A percentile compares a stretch with the other conserved stretches of the same genome.
These are phyloP conservation scores for Trichoderma orchidacearum DNA, from an alignment of 495 filamentous ascomycete species.

Conservation along the genomic window DNA sequence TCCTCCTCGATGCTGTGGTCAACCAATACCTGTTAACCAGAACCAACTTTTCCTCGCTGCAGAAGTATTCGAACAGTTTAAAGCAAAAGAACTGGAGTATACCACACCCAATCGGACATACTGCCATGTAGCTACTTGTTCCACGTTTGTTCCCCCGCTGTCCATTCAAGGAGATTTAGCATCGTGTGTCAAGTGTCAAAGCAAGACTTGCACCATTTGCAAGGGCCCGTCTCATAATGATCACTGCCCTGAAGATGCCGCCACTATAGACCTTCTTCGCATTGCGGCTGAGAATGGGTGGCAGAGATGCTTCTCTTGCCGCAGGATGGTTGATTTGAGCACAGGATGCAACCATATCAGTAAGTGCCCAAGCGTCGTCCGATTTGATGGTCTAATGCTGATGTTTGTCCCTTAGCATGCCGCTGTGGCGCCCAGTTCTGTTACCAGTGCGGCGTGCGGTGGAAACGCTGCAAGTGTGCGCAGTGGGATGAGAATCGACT, in stretches of 20 bases:
- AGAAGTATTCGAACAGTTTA: slow-evolving; percentile 16
- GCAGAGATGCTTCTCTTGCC: slow-evolving; percentile 27
- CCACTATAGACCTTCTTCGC: slow-evolving; percentile 16
- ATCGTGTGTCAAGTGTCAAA: slow-evolving; percentile 23
- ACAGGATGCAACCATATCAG: slow-evolving; percentile 35
- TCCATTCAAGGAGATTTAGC: slow-evolving; percentile 21
- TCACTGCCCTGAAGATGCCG: slow-evolving; percentile 29
- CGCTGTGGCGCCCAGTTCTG: slow-evolving; percentile 42
- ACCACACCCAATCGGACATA: slow-evolving; percentile 32
- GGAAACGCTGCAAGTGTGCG: slow-evolving; percentile 37
- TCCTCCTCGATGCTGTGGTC: slow-evolving; percentile 37
- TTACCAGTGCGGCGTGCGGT: slow-evolving; percentile 37
- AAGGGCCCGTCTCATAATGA: slow-evolving; percentile 26
- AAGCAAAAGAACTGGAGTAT: slow-evolving; percentile 30
- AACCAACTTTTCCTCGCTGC: slow-evolving; percentile 16
- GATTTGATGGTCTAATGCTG: neutral
- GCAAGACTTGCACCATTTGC: slow-evolving; percentile 32
- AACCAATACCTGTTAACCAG: slow-evolving; percentile 20
- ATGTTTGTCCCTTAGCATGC: slow-evolving; percentile 16
- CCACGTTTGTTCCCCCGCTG: slow-evolving; percentile 24
- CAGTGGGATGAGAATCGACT: slow-evolving; percentile 25
- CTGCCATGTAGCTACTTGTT: slow-evolving; percentile 29
- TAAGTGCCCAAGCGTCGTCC: slow-evolving; percentile 2
- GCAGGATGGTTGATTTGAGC: slow-evolving; percentile 24
- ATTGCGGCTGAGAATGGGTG: slow-evolving; percentile 24